These are phyloP conservation scores for Chalaropsis ovoidea DNA, from an alignment of 2,329 filamentous ascomycete genomes.

Conservation along the genomic window DNA sequence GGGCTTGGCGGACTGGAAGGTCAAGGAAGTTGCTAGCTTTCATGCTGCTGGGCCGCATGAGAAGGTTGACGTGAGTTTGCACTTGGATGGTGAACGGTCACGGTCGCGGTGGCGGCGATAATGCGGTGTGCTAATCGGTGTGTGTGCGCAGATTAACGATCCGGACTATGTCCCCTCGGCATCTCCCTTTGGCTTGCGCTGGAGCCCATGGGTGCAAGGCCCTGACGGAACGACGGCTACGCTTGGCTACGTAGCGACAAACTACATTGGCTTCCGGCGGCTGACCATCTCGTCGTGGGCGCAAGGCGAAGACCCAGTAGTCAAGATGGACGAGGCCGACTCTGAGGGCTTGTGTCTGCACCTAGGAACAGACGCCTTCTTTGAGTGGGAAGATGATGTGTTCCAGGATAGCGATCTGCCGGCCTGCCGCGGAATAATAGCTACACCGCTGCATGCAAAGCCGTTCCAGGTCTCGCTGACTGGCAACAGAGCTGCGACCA, in stretches of 20 bases:
- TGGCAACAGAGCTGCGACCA: slow-evolving; percentile 27
- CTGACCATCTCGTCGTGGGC: slow-evolving; percentile 37
- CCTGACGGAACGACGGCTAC: slow-evolving; percentile 32
- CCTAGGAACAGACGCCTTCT: slow-evolving; percentile 44
- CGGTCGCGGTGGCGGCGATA: not conserved
- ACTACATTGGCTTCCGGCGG: slow-evolving; percentile 47
- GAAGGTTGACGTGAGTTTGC: slow-evolving; percentile 30
- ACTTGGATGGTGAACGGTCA: not conserved
- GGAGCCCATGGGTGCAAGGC: slow-evolving; percentile 43
- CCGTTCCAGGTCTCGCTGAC: slow-evolving; percentile 43
- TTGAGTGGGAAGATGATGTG: slow-evolving; percentile 47
- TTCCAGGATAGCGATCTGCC: slow-evolving; percentile 35
- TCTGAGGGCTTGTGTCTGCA: slow-evolving; percentile 41
- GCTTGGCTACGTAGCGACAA: slow-evolving; percentile 42
- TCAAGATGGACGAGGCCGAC: slow-evolving; percentile 37
- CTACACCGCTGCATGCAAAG: slow-evolving; percentile 41
- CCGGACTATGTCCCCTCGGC: slow-evolving; percentile 41
- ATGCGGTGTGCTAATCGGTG: not conserved
- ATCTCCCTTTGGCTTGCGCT: slow-evolving; percentile 44
- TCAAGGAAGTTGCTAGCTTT: slow-evolving; percentile 44
- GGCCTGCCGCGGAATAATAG: slow-evolving; percentile 45
- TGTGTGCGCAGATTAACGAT: slow-evolving; percentile 31
- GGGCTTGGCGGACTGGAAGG: slow-evolving; percentile 36
- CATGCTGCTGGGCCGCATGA: slow-evolving; percentile 31
- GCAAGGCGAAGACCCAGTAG: slow-evolving; percentile 32